A percentile compares a stretch with the other conserved stretches of the same genome.
phyloP scores from a whole-genome alignment of 352 stramenopile genomes.

The Pythium oligandrum region DNA sequence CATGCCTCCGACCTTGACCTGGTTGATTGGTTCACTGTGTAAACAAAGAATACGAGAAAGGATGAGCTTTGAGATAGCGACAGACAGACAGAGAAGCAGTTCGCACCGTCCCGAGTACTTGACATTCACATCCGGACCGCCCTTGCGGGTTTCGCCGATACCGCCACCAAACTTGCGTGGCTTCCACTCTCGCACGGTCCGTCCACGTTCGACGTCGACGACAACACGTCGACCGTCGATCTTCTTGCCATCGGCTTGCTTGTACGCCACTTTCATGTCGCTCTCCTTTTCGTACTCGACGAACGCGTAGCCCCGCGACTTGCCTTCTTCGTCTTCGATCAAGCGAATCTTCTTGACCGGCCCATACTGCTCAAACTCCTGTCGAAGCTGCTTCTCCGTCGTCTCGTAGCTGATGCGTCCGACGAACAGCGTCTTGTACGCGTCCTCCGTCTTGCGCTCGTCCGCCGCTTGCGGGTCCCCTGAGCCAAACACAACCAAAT shows the following conservation, averaged over 20 bases:
- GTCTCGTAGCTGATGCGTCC: conserved; percentile 97
- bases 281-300: conserved; percentile 98
- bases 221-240: conserved; percentile 96
- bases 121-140: conserved; percentile 73
- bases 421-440: conserved; percentile 99
- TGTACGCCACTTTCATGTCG: conserved; percentile 96
- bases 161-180: conserved; percentile 93
- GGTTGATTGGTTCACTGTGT: conserved; percentile 21
- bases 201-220: conserved; percentile 97
- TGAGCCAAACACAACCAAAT: conserved; percentile 9
- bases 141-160: conserved; percentile 87
- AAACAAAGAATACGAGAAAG: neutral
- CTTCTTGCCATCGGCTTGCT: conserved; percentile 92
- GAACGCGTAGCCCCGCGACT: conserved; percentile 95
- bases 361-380: conserved; percentile 96
- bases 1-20: conserved; percentile 17
- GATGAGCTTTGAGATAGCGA: neutral
- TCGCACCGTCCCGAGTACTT: conserved; percentile 78
- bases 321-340: conserved; percentile 84
- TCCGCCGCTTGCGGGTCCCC: conserved; percentile 61
- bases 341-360: conserved; percentile 87
- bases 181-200: conserved; percentile 96
- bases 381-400: conserved; percentile 95
- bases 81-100: neutral
- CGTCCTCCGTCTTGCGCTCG: conserved; percentile 76